Evolutionary conservation across 768 basidiomycete genomes (phyloP).

Genomic region (Phylloporus sp.): DNA sequence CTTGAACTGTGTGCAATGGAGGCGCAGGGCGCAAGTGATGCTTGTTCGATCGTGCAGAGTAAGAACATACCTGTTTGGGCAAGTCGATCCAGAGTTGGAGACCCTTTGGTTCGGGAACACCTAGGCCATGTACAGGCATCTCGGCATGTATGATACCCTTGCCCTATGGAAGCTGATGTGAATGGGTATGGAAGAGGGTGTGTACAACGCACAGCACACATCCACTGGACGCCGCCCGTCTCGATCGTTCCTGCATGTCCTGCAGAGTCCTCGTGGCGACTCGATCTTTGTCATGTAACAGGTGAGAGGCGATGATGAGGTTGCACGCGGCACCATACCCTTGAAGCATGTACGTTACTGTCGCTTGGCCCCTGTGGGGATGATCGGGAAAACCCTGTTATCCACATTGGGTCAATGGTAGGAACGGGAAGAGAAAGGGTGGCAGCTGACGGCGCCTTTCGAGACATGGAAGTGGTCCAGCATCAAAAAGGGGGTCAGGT

Average conservation of each 20-base stretch:
- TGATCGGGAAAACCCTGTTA: slow-evolving; percentile 87
- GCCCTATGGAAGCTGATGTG: slow-evolving; percentile 33
- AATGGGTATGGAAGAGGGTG: not conserved
- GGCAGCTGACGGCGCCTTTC: slow-evolving; percentile 55
- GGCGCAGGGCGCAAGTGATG: slow-evolving; percentile 17
- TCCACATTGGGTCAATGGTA: not conserved
- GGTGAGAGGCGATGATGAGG: not conserved
- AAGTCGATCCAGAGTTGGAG: slow-evolving; percentile 87
- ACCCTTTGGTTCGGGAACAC: slow-evolving; percentile 68
- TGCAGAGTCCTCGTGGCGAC: slow-evolving; percentile 86
- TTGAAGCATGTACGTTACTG: slow-evolving; percentile 85
- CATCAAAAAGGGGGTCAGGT: slow-evolving; percentile 90
- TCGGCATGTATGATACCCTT: slow-evolving; percentile 78
- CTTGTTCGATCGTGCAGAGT: not conserved
- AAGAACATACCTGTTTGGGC: slow-evolving; percentile 52
- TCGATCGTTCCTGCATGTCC: slow-evolving; percentile 76
- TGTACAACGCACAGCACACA: slow-evolving; percentile 62
- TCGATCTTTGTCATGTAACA: slow-evolving; percentile 40
- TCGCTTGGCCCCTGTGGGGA: slow-evolving; percentile 86
- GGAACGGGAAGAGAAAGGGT: not conserved
- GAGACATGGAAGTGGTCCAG: slow-evolving; percentile 74
- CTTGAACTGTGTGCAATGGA: slow-evolving; percentile 52
- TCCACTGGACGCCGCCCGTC: slow-evolving; percentile 91
- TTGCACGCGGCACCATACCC: slow-evolving; percentile 41
- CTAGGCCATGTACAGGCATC: slow-evolving; percentile 78